A percentile compares a stretch with the other conserved stretches of the same genome.
Evolutionary conservation across 2,329 filamentous ascomycete genomes (phyloP).

Genomic region (Colletotrichum viniferum): DNA sequence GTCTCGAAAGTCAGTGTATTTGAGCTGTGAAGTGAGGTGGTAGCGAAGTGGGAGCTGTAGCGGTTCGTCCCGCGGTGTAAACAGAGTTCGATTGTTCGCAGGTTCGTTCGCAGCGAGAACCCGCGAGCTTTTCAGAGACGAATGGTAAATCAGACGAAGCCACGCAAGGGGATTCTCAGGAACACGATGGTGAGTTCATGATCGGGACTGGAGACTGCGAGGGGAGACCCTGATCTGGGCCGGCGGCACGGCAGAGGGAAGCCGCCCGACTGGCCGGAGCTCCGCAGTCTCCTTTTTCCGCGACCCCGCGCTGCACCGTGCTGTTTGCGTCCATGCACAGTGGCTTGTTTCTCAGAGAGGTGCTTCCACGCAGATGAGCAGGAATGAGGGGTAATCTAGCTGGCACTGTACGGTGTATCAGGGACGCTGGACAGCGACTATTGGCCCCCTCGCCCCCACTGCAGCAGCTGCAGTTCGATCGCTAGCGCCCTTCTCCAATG

Average conservation of each 20-base stretch:
- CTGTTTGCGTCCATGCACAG: background rate
- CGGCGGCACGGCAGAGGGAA: background rate
- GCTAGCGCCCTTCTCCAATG: background rate
- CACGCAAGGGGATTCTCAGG: background rate
- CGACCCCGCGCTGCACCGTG: slow-evolving; percentile 8
- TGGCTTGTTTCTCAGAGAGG: fast-evolving
- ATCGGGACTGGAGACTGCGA: background rate
- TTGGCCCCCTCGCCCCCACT: background rate
- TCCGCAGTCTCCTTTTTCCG: slow-evolving; percentile 15
- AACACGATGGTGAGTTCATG: background rate
- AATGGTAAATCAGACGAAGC: background rate
- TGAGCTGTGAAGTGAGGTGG: background rate
- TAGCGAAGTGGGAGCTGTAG: background rate
- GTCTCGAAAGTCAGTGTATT: background rate
- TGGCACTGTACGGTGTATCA: slow-evolving; percentile 11
- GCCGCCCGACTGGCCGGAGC: slow-evolving; percentile 2
- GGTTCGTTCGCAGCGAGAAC: background rate
- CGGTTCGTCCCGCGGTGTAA: background rate
- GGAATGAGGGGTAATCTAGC: slow-evolving; percentile 12
- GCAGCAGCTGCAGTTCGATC: background rate
- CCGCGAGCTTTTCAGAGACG: background rate
- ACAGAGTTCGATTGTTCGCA: background rate
- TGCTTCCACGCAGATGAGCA: background rate
- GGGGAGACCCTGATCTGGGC: slow-evolving; percentile 7
- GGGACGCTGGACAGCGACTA: background rate